A percentile compares a stretch with the other conserved stretches of the same genome.
Conservation (phyloP, 2,329 filamentous ascomycete genomes). For the Colletotrichum somersetense region DNA sequence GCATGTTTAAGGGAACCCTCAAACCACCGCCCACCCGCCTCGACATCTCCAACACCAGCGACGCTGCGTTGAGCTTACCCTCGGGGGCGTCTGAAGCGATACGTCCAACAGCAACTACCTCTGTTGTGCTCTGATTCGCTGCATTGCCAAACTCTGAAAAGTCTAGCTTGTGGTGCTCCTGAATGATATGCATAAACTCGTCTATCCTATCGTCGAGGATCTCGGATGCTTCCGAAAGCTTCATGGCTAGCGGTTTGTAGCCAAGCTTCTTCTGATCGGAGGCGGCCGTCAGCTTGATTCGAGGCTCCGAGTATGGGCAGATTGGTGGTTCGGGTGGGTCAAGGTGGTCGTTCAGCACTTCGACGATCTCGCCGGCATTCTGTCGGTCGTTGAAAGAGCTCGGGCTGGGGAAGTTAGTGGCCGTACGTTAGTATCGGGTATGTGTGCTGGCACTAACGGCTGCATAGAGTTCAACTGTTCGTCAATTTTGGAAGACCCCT, state of each 20-base stretch:
- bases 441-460: slow-evolving; percentile 50
- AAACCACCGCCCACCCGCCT: slow-evolving; percentile 85
- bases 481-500: slow-evolving; percentile 55
- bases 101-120: slow-evolving; percentile 90
- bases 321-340: slow-evolving; percentile 75
- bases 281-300: slow-evolving; percentile 86
- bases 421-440: neutral
- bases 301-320: slow-evolving; percentile 78
- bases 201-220: slow-evolving; percentile 96
- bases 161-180: slow-evolving; percentile 80
- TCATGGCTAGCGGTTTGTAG: slow-evolving; percentile 96
- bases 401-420: slow-evolving; percentile 52
- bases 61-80: slow-evolving; percentile 87
- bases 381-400: slow-evolving; percentile 80
- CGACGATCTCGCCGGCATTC: slow-evolving; percentile 84
- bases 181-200: slow-evolving; percentile 81
- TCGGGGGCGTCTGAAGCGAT: slow-evolving; percentile 91
- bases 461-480: slow-evolving; percentile 55
- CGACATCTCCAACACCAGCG: slow-evolving; percentile 89
- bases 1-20: slow-evolving; percentile 83
- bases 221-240: slow-evolving; percentile 90
- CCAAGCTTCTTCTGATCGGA: slow-evolving; percentile 91
- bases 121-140: slow-evolving; percentile 83
- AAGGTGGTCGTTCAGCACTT: slow-evolving; percentile 85
- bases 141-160: slow-evolving; percentile 89